phyloP scores from a whole-genome alignment of 345 rosid species.

The Excoecaria cochinchinensis region DNA sequence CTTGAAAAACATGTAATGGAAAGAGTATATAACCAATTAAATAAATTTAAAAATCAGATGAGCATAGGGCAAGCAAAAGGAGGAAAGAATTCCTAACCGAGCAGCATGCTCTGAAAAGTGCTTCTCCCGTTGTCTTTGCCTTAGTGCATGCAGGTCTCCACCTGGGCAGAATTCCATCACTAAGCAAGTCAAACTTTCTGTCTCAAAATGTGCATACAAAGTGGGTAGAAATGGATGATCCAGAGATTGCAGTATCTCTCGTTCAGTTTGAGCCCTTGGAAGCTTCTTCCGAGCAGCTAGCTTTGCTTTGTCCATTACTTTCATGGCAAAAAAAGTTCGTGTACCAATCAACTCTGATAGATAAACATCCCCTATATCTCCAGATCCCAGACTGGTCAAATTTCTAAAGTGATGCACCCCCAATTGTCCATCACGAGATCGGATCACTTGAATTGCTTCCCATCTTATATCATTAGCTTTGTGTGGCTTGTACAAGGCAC shows the following conservation, averaged over 20 bases:
- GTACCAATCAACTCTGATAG: constrained; percentile 79
- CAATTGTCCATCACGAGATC: constrained; percentile 45
- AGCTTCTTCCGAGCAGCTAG: constrained; percentile 87
- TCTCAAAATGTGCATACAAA: constrained; percentile 80
- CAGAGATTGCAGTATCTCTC: constrained; percentile 77
- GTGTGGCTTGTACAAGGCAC: constrained; percentile 68
- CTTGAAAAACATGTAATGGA: not conserved
- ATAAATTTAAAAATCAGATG: not conserved
- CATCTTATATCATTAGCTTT: constrained; percentile 81
- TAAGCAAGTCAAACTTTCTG: constrained; percentile 71
- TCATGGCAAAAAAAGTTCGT: constrained; percentile 65
- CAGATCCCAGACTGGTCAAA: constrained; percentile 62
- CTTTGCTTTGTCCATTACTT: constrained; percentile 74
- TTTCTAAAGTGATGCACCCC: constrained; percentile 62
- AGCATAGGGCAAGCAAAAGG: not conserved
- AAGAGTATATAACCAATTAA: not conserved
- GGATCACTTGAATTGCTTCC: constrained; percentile 80
- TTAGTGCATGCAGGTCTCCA: constrained; percentile 77
- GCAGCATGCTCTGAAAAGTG: constrained; percentile 88
- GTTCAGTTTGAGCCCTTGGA: constrained; percentile 79
- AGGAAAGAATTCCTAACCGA: constrained; percentile 41
- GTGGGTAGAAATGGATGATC: constrained; percentile 96
- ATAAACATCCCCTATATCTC: constrained; percentile 86
- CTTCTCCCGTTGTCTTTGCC: constrained; percentile 86
- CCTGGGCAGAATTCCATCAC: constrained; percentile 99